A percentile compares a stretch with the other conserved stretches of the same genome.
Conservation (phyloP, 768 basidiomycete genomes). For the Calvatia gigantea region DNA sequence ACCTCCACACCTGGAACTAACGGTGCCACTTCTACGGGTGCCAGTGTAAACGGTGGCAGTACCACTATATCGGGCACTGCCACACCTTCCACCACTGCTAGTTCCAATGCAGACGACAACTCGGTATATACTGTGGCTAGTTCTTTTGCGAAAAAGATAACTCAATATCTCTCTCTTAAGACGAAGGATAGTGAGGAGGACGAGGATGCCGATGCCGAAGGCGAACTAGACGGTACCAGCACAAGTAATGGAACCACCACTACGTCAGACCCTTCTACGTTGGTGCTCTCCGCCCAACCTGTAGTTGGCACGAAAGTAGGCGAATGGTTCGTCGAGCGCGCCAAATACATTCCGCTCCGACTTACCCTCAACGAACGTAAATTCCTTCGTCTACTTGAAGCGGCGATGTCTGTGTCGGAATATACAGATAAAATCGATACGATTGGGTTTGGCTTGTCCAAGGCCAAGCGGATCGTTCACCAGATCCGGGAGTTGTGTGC, state of each 20-base stretch:
- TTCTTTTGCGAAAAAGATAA: conserved; percentile 10
- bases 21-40: neutral
- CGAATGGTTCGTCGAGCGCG: conserved; percentile 83
- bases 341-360: conserved; percentile 79
- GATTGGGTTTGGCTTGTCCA: conserved; percentile 70
- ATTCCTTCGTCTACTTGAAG: conserved; percentile 80
- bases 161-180: conserved; percentile 24
- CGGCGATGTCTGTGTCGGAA: conserved; percentile 80
- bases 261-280: conserved; percentile 20
- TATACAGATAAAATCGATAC: conserved; percentile 92
- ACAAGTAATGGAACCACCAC: conserved; percentile 30
- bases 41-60: neutral
- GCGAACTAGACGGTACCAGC: conserved; percentile 32
- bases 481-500: conserved; percentile 87
- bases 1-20: neutral
- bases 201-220: conserved; percentile 17
- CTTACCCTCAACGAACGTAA: conserved; percentile 76
- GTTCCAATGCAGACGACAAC: conserved; percentile 22
- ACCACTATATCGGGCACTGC: neutral
- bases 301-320: conserved; percentile 59
- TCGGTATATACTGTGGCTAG: conserved; percentile 25
- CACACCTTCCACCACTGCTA: conserved; percentile 6
- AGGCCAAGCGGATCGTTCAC: conserved; percentile 83
- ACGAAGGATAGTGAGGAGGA: conserved; percentile 43
- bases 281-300: conserved; percentile 51